A percentile compares a stretch with the other conserved stretches of the same genome.
These are phyloP conservation scores for Fraxinus floribunda DNA, from an alignment of 305 asterid species.

Conservation along the genomic window DNA sequence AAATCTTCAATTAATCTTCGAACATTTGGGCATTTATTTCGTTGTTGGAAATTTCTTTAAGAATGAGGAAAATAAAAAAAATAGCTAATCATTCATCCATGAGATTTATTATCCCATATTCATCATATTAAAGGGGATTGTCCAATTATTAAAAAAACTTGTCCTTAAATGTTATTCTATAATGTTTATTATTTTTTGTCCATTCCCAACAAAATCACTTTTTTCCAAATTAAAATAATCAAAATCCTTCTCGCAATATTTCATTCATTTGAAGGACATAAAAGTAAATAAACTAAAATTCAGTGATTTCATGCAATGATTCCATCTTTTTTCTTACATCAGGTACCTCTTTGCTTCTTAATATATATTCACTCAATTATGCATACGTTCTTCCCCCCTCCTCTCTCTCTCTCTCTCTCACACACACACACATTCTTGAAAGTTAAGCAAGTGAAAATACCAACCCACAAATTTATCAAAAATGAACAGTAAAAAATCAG, in stretches of 20 bases:
- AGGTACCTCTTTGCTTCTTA: constrained; percentile 12
- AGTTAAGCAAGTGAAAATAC: constrained; percentile 26
- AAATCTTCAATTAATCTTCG: neutral
- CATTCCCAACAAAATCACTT: neutral
- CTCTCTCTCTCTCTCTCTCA: constrained; percentile 11
- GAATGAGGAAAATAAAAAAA: neutral
- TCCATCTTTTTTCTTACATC: constrained; percentile 32
- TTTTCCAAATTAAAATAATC: neutral
- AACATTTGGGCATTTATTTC: neutral
- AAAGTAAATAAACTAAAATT: constrained; percentile 20
- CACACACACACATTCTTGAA: constrained; percentile 12
- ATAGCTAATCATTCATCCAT: neutral
- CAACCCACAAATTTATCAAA: neutral
- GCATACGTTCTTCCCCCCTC: constrained; percentile 28
- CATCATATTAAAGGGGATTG: neutral
- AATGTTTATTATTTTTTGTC: too few species aligned
- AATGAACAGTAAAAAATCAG: constrained; percentile 37
- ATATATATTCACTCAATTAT: constrained; percentile 2
- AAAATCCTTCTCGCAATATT: neutral
- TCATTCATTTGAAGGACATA: neutral
- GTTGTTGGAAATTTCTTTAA: neutral
- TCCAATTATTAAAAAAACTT: too few species aligned
- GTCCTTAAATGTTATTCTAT: neutral
- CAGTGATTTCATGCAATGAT: constrained; percentile 38
- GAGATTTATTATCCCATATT: neutral